phyloP scores from a whole-genome alignment of 2,329 filamentous ascomycete species.

The Penicillium fuscoglaucum region DNA sequence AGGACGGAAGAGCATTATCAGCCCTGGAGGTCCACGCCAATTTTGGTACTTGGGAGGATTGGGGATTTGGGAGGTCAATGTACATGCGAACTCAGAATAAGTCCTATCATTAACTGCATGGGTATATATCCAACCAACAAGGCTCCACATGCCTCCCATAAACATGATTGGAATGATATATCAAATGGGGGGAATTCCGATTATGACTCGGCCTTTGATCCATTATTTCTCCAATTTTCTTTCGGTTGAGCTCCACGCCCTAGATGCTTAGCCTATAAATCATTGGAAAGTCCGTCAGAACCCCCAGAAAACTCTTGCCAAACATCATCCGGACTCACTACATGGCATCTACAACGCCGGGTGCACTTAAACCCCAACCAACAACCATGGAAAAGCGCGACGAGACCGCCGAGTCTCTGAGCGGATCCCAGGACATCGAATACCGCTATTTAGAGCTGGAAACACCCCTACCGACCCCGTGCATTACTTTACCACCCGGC shows the following conservation, averaged over 20 bases:
- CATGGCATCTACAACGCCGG: background rate
- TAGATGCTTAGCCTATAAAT: slow-evolving; percentile 4
- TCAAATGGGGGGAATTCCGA: background rate
- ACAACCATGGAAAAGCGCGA: slow-evolving; percentile 18
- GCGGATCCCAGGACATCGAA: slow-evolving; percentile 43
- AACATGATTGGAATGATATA: background rate
- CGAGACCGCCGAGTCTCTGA: slow-evolving; percentile 16
- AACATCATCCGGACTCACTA: background rate
- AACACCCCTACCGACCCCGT: slow-evolving; percentile 55
- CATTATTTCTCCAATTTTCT: slow-evolving; percentile 1
- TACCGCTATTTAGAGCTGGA: slow-evolving; percentile 64
- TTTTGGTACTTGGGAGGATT: no score
- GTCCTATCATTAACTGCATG: background rate
- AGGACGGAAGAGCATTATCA: no score
- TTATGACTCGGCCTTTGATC: background rate
- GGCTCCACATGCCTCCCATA: no score
- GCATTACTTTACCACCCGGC: slow-evolving; percentile 33
- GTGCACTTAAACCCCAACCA: slow-evolving; percentile 3
- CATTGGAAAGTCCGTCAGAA: background rate
- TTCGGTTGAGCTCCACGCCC: background rate
- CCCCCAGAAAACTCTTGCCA: background rate
- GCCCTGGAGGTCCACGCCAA: no score
- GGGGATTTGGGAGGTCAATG: no score
- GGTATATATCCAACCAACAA: background rate
- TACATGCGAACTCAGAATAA: no score